phyloP scores from a whole-genome alignment of 169 alveolate species.

The Babesia caballi region DNA sequence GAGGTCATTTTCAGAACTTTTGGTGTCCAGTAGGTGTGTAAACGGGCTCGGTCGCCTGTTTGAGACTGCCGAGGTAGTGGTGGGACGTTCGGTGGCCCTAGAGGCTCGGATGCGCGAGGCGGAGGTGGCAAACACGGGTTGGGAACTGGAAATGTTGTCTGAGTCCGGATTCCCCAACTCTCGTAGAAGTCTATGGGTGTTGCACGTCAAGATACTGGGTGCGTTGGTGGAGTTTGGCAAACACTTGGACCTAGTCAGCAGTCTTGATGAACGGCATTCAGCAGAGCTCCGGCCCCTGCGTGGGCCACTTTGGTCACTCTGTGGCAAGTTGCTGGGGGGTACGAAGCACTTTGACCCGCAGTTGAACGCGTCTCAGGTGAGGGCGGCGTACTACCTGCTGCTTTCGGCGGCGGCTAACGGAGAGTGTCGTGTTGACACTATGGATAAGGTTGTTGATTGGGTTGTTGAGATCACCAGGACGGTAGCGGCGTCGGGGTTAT shows the following conservation, averaged over 20 bases:
- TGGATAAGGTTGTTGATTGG: not conserved
- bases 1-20: not conserved
- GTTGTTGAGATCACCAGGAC: not conserved
- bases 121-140: too few species aligned
- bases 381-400: not conserved
- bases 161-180: too few species aligned
- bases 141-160: too few species aligned
- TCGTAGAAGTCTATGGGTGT: not conserved
- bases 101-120: not conserved
- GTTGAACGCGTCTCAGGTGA: not conserved
- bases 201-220: not conserved
- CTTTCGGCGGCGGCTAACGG: not conserved
- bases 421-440: not conserved
- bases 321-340: not conserved
- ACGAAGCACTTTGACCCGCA: not conserved
- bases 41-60: not conserved
- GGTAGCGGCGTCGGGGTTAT: not conserved
- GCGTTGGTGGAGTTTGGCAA: not conserved
- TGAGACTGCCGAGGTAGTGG: not conserved
- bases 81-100: constrained; percentile 2
- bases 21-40: not conserved
- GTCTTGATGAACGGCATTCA: not conserved
- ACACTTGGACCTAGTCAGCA: not conserved
- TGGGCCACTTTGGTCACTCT: not conserved
- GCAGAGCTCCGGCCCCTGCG: not conserved